These are phyloP conservation scores for Alternaria sp. DNA, from an alignment of 2,329 filamentous ascomycete genomes.

Conservation along the genomic window DNA sequence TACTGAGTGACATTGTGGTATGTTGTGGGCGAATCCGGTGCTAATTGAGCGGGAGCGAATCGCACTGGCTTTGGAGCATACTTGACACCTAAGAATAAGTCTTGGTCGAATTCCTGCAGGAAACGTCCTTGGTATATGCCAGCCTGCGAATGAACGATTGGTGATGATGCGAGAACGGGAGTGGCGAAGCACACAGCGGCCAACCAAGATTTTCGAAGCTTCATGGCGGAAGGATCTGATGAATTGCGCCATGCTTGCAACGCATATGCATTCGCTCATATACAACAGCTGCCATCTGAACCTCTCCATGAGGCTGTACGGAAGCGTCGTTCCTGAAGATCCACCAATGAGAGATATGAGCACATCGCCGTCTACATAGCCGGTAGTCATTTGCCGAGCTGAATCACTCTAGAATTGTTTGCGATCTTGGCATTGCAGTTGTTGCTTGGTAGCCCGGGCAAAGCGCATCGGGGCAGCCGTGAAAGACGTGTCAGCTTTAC, in stretches of 20 bases:
- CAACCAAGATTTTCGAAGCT: not conserved
- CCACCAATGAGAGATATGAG: not conserved
- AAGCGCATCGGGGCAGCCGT: not conserved
- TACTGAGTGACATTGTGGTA: conserved; percentile 31
- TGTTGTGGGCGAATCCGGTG: conserved; percentile 13
- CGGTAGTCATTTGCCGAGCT: not conserved
- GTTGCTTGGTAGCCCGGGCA: not conserved
- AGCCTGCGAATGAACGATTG: conserved; percentile 29
- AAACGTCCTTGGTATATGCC: conserved; percentile 37
- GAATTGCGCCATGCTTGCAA: not conserved
- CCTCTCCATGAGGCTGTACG: not conserved
- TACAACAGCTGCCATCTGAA: not conserved
- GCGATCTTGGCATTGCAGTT: not conserved
- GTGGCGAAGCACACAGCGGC: not conserved
- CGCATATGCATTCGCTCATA: not conserved
- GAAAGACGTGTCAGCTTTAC: not conserved
- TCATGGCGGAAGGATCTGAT: conserved; percentile 1
- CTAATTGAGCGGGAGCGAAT: conserved; percentile 30
- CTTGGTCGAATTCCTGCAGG: conserved; percentile 36
- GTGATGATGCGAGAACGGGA: not conserved
- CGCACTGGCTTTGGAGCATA: conserved; percentile 37
- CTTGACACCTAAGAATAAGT: conserved; percentile 40
- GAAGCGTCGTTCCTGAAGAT: not conserved
- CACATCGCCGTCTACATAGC: not conserved
- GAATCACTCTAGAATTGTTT: not conserved